A percentile compares a stretch with the other conserved stretches of the same genome.
Evolutionary conservation across 139 green algal genomes (phyloP).

Genomic region (Ostreobium quekettii): DNA sequence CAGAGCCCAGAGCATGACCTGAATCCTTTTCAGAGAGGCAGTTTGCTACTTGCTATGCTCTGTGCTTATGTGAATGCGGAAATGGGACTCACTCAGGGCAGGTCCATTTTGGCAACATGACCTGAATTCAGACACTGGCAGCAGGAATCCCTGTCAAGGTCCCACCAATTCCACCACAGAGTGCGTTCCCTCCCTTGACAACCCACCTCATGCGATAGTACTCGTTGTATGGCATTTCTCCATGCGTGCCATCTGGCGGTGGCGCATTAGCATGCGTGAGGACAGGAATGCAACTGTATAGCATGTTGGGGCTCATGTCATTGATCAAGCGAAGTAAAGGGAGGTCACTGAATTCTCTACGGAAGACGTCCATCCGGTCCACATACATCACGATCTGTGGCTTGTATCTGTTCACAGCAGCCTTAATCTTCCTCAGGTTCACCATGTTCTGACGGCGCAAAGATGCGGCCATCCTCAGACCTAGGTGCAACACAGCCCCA

Average conservation of each 20-base stretch:
- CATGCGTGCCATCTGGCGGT: not conserved
- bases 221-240: constrained; percentile 4
- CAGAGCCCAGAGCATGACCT: too few relatives aligned
- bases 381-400: constrained; percentile 9
- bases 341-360: constrained; percentile 11
- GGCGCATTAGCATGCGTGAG: not conserved
- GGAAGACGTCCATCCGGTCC: constrained; percentile 13
- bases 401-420: constrained; percentile 1
- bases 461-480: not conserved
- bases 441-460: constrained; percentile 1
- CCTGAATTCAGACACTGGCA: too few relatives aligned
- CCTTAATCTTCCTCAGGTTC: not conserved
- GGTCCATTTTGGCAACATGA: too few relatives aligned
- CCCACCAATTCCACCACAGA: too few relatives aligned
- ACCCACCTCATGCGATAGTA: constrained; percentile 2
- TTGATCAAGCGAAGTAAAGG: constrained; percentile 9
- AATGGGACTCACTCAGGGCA: too few relatives aligned
- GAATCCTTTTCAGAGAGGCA: too few relatives aligned
- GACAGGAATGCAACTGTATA: constrained; percentile 10
- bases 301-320: constrained; percentile 8
- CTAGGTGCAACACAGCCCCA: too few relatives aligned
- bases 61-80: too few relatives aligned
- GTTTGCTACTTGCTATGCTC: too few relatives aligned
- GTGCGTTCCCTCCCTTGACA: too few relatives aligned
- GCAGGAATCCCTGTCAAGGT: too few relatives aligned